A percentile compares a stretch with the other conserved stretches of the same genome.
These are phyloP conservation scores for Penicillium verrucosum DNA, from an alignment of 2,329 filamentous ascomycete species.

Conservation along the genomic window DNA sequence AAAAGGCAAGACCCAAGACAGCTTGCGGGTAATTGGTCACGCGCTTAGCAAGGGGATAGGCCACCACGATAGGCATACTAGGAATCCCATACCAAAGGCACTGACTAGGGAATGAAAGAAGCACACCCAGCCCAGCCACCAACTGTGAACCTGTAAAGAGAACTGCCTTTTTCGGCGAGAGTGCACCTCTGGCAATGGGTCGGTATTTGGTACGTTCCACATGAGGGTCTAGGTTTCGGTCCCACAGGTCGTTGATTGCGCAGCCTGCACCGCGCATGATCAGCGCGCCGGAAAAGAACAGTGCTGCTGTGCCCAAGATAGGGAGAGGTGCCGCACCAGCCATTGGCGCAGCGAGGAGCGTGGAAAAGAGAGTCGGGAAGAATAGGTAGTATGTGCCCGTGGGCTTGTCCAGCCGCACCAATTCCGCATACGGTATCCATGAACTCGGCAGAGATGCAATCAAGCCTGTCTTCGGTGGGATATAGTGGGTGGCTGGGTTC, in stretches of 20 bases:
- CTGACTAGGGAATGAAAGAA: constrained; percentile 43
- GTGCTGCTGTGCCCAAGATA: constrained; percentile 37
- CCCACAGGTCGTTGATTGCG: constrained; percentile 56
- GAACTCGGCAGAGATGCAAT: constrained; percentile 46
- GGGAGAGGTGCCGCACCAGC: constrained; percentile 33
- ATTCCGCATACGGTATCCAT: constrained; percentile 55
- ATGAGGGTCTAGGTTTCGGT: constrained; percentile 53
- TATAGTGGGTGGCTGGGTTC: constrained; percentile 36
- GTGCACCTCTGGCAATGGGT: constrained; percentile 52
- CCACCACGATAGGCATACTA: constrained; percentile 43
- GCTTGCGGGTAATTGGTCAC: constrained; percentile 54
- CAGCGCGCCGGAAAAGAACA: constrained; percentile 45
- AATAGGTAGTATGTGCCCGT: constrained; percentile 54
- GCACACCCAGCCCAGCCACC: constrained; percentile 40
- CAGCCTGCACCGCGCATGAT: constrained; percentile 53
- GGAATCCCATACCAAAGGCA: constrained; percentile 46
- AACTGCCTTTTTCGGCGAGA: constrained; percentile 44
- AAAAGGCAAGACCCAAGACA: constrained; percentile 52
- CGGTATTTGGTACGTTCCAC: constrained; percentile 52
- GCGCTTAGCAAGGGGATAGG: constrained; percentile 53
- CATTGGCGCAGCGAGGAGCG: constrained; percentile 43
- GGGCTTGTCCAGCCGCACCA: constrained; percentile 53
- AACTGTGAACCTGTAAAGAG: constrained; percentile 47
- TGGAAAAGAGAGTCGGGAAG: constrained; percentile 52
- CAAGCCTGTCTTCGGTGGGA: constrained; percentile 46